Conservation (phyloP, 108 stramenopile genomes). For the Nitzschia palea region DNA sequence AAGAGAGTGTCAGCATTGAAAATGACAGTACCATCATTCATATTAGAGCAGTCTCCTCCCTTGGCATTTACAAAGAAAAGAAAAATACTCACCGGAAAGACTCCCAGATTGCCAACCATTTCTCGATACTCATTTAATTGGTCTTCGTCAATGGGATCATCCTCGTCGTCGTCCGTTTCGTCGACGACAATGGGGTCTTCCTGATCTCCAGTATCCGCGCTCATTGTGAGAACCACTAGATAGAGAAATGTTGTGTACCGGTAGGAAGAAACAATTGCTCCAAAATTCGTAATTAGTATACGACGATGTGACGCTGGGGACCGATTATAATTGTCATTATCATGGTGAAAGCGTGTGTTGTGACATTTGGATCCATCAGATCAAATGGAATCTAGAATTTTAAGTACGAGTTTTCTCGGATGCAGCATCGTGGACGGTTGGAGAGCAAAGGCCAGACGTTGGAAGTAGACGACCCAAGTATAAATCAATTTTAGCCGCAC, state of each 20-base stretch:
- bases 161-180: conserved; percentile 13
- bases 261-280: too few relatives aligned
- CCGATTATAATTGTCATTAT: too few relatives aligned
- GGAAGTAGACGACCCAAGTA: too few relatives aligned
- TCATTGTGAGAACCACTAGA: too few relatives aligned
- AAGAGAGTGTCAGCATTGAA: too few relatives aligned
- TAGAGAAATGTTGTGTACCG: too few relatives aligned
- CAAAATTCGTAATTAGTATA: too few relatives aligned
- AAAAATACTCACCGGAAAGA: conserved; percentile 46
- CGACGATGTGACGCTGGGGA: too few relatives aligned
- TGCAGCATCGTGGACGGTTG: too few relatives aligned
- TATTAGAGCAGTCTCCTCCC: neutral
- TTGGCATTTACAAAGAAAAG: neutral
- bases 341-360: too few relatives aligned
- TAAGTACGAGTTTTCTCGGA: too few relatives aligned
- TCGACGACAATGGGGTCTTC: neutral
- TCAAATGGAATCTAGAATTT: conserved; percentile 3
- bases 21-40: neutral
- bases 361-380: conserved; percentile 5
- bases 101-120: conserved; percentile 69
- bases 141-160: conserved; percentile 65
- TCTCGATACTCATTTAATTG: conserved; percentile 78
- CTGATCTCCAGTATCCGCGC: neutral
- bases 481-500: conserved; percentile 9
- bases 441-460: neutral